Conservation (phyloP, 768 basidiomycete species). For the Kwoniella dejecticola region DNA sequence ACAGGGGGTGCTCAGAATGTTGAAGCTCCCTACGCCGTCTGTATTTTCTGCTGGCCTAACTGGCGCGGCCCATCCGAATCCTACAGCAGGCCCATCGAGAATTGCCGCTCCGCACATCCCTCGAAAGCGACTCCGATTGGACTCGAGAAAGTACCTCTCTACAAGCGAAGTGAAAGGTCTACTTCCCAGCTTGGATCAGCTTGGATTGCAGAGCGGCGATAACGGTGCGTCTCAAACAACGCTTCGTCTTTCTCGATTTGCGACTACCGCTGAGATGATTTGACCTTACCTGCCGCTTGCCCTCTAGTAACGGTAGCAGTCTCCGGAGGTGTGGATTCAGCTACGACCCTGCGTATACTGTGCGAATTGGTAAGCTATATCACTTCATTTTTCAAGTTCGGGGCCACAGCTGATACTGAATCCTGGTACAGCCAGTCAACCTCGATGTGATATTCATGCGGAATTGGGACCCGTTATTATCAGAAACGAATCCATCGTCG, state of each 20-base stretch:
- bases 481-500: constrained; percentile 30
- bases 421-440: constrained; percentile 66
- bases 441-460: constrained; percentile 91
- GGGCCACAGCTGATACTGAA: neutral
- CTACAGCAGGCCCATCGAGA: constrained; percentile 1
- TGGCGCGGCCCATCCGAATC: no score
- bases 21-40: no score
- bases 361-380: constrained; percentile 63
- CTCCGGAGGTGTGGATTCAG: constrained; percentile 95
- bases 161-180: neutral
- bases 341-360: constrained; percentile 77
- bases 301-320: constrained; percentile 89
- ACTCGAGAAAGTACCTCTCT: neutral
- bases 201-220: constrained; percentile 35
- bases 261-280: no score
- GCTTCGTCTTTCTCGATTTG: neutral
- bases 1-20: neutral
- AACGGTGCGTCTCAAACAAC: constrained; percentile 31
- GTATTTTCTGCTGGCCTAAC: no score
- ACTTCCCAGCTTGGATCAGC: constrained; percentile 21
- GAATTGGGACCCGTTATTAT: constrained; percentile 67
- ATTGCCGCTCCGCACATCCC: constrained; percentile 6
- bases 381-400: neutral
- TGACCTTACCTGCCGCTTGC: no score
- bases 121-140: neutral